Evolutionary conservation across 139 green algal genomes (phyloP).

Genomic region (Helicosporidium sp.): DNA sequence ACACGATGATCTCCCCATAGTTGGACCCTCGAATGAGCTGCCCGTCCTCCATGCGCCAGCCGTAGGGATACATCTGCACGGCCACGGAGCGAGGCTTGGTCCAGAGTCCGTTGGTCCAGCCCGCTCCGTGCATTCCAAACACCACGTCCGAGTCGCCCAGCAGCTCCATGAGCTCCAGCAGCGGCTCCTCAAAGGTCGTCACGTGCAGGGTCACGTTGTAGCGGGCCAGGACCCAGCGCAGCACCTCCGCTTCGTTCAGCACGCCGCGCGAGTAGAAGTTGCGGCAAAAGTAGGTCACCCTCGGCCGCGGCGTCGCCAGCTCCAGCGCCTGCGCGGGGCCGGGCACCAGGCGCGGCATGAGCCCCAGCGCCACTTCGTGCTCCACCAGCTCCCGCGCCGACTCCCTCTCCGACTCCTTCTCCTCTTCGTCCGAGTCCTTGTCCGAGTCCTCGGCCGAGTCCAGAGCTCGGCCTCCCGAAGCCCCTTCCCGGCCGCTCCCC

Average conservation of each 20-base stretch:
- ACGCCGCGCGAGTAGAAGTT: constrained; percentile 21
- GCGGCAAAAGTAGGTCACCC: constrained; percentile 23
- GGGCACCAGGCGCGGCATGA: background rate
- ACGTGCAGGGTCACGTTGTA: constrained; percentile 25
- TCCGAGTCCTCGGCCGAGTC: too few relatives aligned
- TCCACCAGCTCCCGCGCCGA: too few relatives aligned
- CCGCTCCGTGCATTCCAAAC: constrained; percentile 22
- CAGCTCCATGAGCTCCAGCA: constrained; percentile 16
- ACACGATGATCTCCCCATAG: constrained; percentile 24
- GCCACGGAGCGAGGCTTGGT: constrained; percentile 18
- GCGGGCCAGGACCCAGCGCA: constrained; percentile 12
- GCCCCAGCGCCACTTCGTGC: background rate
- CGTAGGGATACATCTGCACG: constrained; percentile 19
- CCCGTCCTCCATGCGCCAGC: constrained; percentile 16
- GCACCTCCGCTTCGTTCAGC: constrained; percentile 16
- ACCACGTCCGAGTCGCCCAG: constrained; percentile 16
- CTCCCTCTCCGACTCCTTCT: too few relatives aligned
- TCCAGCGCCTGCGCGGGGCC: background rate
- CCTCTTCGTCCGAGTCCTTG: too few relatives aligned
- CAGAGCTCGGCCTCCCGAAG: too few relatives aligned
- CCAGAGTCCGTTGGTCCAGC: constrained; percentile 24
- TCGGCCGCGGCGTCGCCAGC: constrained; percentile 11
- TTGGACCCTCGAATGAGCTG: constrained; percentile 18
- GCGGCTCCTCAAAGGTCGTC: constrained; percentile 23
- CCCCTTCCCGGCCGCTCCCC: too few relatives aligned